These are phyloP conservation scores for Grigorovia yakushimaensis DNA, from an alignment of 805 yeast genomes.

Conservation along the genomic window DNA sequence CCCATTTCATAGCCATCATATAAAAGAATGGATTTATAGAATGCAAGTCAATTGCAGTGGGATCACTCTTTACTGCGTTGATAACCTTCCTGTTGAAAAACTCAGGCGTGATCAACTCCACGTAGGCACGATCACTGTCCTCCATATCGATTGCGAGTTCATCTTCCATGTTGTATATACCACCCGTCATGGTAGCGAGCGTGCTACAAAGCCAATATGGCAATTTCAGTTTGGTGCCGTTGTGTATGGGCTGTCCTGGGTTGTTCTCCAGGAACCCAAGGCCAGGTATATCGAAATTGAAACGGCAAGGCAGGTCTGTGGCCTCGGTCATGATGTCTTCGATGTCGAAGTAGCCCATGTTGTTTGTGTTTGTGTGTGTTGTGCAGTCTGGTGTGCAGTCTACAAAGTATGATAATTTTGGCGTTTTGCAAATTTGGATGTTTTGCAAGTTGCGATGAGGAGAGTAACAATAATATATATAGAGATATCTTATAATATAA, in stretches of 20 bases:
- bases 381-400: too few relatives aligned
- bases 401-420: too few relatives aligned
- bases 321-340: slow-evolving; percentile 68
- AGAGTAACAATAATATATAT: too few relatives aligned
- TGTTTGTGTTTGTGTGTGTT: not conserved
- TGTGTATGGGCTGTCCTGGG: slow-evolving; percentile 45
- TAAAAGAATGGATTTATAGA: slow-evolving; percentile 59
- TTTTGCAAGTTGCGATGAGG: too few relatives aligned
- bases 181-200: slow-evolving; percentile 43
- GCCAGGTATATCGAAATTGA: slow-evolving; percentile 71
- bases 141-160: not conserved
- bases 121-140: slow-evolving; percentile 38
- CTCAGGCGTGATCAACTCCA: slow-evolving; percentile 63
- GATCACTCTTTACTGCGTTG: slow-evolving; percentile 73
- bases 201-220: slow-evolving; percentile 87
- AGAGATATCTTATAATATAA: too few relatives aligned
- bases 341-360: slow-evolving; percentile 53
- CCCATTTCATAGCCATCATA: slow-evolving; percentile 67
- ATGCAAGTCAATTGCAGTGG: slow-evolving; percentile 57
- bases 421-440: too few relatives aligned
- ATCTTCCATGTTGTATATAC: slow-evolving; percentile 20
- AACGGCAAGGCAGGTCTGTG: slow-evolving; percentile 68
- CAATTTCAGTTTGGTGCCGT: slow-evolving; percentile 58
- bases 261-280: slow-evolving; percentile 80
- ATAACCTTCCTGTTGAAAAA: slow-evolving; percentile 54